These are phyloP conservation scores for Candida piceae DNA, from an alignment of 805 yeast species.

Conservation along the genomic window DNA sequence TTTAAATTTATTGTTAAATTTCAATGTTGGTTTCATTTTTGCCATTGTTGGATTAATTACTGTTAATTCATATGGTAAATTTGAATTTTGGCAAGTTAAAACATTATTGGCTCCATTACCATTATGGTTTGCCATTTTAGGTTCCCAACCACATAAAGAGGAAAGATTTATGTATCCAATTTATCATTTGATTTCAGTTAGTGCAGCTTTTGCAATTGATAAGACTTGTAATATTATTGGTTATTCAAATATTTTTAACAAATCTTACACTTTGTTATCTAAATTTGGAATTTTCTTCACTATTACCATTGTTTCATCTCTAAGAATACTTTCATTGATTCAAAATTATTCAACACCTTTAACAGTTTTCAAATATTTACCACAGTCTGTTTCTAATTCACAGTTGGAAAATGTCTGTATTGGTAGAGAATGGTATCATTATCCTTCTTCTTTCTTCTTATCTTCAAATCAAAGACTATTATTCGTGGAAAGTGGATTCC, in stretches of 20 bases:
- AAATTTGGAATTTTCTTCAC: constrained; percentile 9
- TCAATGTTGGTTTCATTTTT: constrained; percentile 49
- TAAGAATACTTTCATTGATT: constrained; percentile 57
- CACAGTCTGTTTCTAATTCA: constrained; percentile 17
- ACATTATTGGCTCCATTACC: constrained; percentile 45
- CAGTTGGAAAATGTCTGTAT: constrained; percentile 58
- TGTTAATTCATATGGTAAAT: constrained; percentile 17
- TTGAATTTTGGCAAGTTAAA: constrained; percentile 10
- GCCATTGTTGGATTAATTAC: constrained; percentile 36
- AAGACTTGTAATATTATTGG: constrained; percentile 13
- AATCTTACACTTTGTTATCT: constrained; percentile 4
- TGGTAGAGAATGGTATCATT: constrained; percentile 96
- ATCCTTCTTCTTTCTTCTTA: constrained; percentile 81
- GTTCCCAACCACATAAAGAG: constrained; percentile 83
- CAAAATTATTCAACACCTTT: constrained; percentile 73
- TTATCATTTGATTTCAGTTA: constrained; percentile 61
- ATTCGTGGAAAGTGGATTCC: constrained; percentile 74
- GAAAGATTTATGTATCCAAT: constrained; percentile 87
- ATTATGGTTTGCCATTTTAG: constrained; percentile 66
- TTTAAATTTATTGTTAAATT: constrained; percentile 66
- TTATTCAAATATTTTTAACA: constrained; percentile 8
- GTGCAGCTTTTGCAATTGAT: constrained; percentile 49
- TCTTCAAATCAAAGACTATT: constrained; percentile 56
- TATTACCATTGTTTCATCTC: constrained; percentile 31
- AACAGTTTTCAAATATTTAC: constrained; percentile 44